Conservation (phyloP, 2,329 filamentous ascomycete species). For the Sclerotinia trifoliorum region DNA sequence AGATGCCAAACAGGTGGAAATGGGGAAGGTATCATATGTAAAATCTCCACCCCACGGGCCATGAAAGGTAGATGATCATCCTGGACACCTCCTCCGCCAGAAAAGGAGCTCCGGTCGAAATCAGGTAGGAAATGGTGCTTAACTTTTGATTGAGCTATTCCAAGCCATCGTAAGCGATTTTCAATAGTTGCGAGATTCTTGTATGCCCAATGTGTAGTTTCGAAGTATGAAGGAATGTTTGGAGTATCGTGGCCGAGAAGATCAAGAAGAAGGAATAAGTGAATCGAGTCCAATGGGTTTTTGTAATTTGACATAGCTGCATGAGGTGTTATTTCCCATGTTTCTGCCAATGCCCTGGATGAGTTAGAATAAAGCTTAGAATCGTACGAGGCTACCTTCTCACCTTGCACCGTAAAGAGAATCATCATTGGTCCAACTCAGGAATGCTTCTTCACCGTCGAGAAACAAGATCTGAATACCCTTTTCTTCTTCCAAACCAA, state of each 20-base stretch:
- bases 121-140: slow-evolving; percentile 66
- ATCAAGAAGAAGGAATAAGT: slow-evolving; percentile 88
- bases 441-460: slow-evolving; percentile 93
- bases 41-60: slow-evolving; percentile 75
- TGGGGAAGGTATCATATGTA: slow-evolving; percentile 83
- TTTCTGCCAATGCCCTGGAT: slow-evolving; percentile 67
- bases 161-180: slow-evolving; percentile 65
- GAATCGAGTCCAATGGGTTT: slow-evolving; percentile 74
- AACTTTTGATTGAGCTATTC: slow-evolving; percentile 61
- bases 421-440: slow-evolving; percentile 74
- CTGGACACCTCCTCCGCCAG: slow-evolving; percentile 54
- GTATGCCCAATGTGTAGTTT: slow-evolving; percentile 93
- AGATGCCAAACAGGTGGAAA: slow-evolving; percentile 89
- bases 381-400: slow-evolving; percentile 26
- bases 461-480: slow-evolving; percentile 87
- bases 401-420: slow-evolving; percentile 86
- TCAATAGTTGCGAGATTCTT: slow-evolving; percentile 72
- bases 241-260: slow-evolving; percentile 72
- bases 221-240: slow-evolving; percentile 79
- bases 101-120: slow-evolving; percentile 49
- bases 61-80: slow-evolving; percentile 96
- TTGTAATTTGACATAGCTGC: slow-evolving; percentile 71
- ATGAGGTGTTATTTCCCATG: slow-evolving; percentile 73
- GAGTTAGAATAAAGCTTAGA: slow-evolving; percentile 23
- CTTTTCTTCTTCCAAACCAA: slow-evolving; percentile 67